Evolutionary conservation across 1,284 basidiomycete genomes (phyloP).

Genomic region (Ustilago xerochloae): DNA sequence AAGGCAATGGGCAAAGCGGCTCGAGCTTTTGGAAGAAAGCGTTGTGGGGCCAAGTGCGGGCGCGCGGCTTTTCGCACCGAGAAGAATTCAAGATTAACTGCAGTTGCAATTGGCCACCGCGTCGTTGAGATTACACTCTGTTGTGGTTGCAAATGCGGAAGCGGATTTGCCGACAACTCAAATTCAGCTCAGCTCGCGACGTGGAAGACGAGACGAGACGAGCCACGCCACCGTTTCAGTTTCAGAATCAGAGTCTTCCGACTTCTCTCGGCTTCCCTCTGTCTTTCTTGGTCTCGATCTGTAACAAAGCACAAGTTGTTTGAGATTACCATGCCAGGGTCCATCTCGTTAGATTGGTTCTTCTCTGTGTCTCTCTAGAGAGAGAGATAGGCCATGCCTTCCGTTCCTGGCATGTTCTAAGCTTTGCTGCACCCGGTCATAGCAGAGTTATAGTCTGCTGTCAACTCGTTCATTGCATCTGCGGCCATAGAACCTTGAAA

Average conservation of each 20-base stretch:
- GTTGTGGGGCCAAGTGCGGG: background rate
- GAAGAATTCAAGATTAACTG: background rate
- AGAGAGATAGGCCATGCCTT: too few species aligned
- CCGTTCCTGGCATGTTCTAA: too few species aligned
- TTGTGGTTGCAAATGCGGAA: conserved; percentile 11
- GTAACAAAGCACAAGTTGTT: too few species aligned
- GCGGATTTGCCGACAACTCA: conserved; percentile 9
- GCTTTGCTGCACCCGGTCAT: too few species aligned
- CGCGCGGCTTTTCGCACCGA: background rate
- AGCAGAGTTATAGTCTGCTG: too few species aligned
- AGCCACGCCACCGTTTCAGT: background rate
- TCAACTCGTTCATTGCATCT: too few species aligned
- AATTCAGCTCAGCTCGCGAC: conserved; percentile 8
- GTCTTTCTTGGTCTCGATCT: background rate
- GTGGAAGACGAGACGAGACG: background rate
- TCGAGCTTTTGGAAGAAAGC: too few species aligned
- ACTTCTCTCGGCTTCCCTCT: conserved; percentile 28
- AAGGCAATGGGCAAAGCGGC: too few species aligned
- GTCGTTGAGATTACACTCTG: too few species aligned
- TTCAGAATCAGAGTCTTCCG: conserved; percentile 7
- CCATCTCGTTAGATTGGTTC: too few species aligned
- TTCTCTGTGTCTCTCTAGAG: too few species aligned
- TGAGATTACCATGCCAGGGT: too few species aligned
- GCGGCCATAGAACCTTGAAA: conserved; percentile 82
- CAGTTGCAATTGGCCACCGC: background rate